These are phyloP conservation scores for Saururus chinensis DNA, from an alignment of 164 flowering plant genomes.

Conservation along the genomic window DNA sequence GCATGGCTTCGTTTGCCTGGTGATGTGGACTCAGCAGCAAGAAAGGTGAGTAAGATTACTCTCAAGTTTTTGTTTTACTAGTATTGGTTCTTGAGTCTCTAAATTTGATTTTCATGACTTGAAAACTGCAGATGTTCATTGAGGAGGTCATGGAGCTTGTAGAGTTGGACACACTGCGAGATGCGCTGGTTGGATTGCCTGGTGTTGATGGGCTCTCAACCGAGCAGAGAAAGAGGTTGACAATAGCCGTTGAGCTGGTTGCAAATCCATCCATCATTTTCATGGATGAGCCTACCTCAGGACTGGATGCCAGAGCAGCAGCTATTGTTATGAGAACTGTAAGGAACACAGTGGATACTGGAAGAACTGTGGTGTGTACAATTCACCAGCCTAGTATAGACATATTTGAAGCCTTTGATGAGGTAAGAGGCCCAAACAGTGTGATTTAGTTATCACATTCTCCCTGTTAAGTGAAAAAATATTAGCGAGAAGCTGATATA, in stretches of 20 bases:
- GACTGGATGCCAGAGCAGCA: conserved; percentile 52
- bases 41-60: conserved; percentile 22
- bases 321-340: conserved; percentile 57
- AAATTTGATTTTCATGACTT: background rate
- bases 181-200: conserved; percentile 38
- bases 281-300: conserved; percentile 60
- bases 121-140: conserved; percentile 31
- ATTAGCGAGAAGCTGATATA: background rate
- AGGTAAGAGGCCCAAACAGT: conserved; percentile 18
- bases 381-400: conserved; percentile 53
- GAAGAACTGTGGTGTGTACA: conserved; percentile 48
- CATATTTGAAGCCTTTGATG: conserved; percentile 48
- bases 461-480: too few species aligned
- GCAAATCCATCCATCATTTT: conserved; percentile 51
- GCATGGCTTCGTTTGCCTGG: conserved; percentile 48
- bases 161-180: conserved; percentile 29
- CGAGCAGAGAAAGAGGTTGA: conserved; percentile 45
- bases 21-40: conserved; percentile 24
- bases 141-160: conserved; percentile 52
- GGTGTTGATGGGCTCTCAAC: conserved; percentile 41
- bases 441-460: background rate
- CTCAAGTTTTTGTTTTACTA: background rate
- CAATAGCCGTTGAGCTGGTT: conserved; percentile 52
- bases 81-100: background rate
- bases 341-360: conserved; percentile 44